Conservation (phyloP, 176 grass and related monocot genomes). For the Carex myosuroides region DNA sequence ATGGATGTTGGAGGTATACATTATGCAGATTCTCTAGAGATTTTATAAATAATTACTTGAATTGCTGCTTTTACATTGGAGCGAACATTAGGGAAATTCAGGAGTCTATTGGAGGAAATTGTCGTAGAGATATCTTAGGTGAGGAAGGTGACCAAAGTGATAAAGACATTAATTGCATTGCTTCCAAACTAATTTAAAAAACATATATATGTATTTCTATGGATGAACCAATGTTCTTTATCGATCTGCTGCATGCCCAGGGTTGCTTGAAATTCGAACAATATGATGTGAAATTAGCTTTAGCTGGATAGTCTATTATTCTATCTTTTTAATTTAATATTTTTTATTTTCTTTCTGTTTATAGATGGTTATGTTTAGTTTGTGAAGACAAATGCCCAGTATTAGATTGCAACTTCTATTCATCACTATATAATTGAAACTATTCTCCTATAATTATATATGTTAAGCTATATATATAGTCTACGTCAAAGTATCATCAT, state of each 20-base stretch:
- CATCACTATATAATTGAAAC: background rate
- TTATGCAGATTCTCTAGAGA: background rate
- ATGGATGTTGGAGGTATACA: background rate
- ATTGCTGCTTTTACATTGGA: background rate
- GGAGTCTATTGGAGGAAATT: background rate
- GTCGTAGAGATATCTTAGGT: slow-evolving; percentile 9
- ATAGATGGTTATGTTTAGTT: slow-evolving; percentile 18
- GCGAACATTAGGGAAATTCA: background rate
- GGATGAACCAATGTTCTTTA: background rate
- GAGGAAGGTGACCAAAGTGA: slow-evolving; percentile 28
- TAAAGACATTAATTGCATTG: slow-evolving; percentile 17
- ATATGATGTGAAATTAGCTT: slow-evolving; percentile 67
- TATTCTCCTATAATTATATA: background rate
- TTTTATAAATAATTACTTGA: background rate
- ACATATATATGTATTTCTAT: background rate
- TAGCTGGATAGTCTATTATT: slow-evolving; percentile 46
- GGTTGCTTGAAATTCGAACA: slow-evolving; percentile 72
- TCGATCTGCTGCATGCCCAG: slow-evolving; percentile 11
- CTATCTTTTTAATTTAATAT: slow-evolving; percentile 38
- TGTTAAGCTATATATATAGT: background rate
- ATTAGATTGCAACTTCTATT: background rate
- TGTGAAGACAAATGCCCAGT: background rate
- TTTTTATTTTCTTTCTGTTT: background rate
- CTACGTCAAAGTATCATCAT: background rate
- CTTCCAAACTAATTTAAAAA: slow-evolving; percentile 16